Conservation (phyloP, 768 basidiomycete genomes). For the Boletus bicolor region DNA sequence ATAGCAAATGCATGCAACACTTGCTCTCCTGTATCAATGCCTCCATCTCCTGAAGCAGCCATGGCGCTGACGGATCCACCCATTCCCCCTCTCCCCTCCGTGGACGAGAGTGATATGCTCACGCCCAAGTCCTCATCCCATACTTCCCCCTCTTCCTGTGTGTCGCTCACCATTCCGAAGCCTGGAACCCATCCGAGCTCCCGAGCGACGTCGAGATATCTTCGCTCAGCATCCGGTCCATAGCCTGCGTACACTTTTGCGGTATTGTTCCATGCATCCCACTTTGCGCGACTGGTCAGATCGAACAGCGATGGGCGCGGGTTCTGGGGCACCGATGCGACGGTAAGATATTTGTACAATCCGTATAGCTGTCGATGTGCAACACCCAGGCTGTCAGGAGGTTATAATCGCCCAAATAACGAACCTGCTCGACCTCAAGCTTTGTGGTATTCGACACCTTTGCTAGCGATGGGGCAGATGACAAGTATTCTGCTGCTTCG, state of each 20-base stretch:
- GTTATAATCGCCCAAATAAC: constrained; percentile 11
- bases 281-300: constrained; percentile 76
- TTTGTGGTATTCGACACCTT: constrained; percentile 60
- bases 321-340: constrained; percentile 50
- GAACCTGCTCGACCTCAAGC: constrained; percentile 60
- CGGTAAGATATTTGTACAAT: constrained; percentile 73
- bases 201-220: constrained; percentile 68
- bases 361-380: constrained; percentile 67
- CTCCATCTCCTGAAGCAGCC: constrained; percentile 36
- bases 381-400: constrained; percentile 25
- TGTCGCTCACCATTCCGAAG: constrained; percentile 5
- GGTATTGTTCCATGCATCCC: constrained; percentile 73
- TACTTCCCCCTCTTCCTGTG: constrained; percentile 32
- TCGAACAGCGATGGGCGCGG: constrained; percentile 76
- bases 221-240: constrained; percentile 49
- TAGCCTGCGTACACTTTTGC: constrained; percentile 46
- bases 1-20: constrained; percentile 64
- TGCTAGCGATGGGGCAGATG: constrained; percentile 49
- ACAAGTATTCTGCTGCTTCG: constrained; percentile 63
- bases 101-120: constrained; percentile 20
- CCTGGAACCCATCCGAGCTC: constrained; percentile 65
- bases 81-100: constrained; percentile 38
- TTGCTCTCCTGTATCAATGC: constrained; percentile 41
- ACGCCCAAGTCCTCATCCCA: constrained; percentile 42
- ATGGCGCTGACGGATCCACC: constrained; percentile 65